Percentiles rank a stretch among this genome's conserved stretches.
Conservation (phyloP, 2,329 filamentous ascomycete genomes). For the Arthrobotrys musiformis region DNA sequence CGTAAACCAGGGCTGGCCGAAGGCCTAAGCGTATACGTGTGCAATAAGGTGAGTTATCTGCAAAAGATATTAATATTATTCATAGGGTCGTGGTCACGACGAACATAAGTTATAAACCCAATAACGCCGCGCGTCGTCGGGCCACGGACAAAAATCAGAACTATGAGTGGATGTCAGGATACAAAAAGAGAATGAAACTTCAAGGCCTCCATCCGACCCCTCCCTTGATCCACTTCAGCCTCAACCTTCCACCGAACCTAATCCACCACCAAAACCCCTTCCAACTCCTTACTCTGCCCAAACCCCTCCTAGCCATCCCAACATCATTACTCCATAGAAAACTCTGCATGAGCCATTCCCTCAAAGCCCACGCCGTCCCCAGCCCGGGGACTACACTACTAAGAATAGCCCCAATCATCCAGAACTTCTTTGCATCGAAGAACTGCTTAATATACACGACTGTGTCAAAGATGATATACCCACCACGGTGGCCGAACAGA, state of each 20-base stretch:
- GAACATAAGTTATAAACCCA: no score
- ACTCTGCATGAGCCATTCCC: constrained; percentile 57
- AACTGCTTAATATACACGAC: constrained; percentile 59
- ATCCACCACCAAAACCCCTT: constrained; percentile 54
- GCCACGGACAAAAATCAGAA: not conserved
- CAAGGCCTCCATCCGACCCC: constrained; percentile 41
- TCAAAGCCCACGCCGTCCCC: constrained; percentile 27
- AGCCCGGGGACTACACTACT: constrained; percentile 47
- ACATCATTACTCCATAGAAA: constrained; percentile 55
- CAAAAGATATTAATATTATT: no score
- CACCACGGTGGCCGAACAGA: constrained; percentile 62
- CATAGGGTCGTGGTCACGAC: no score
- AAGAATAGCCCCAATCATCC: constrained; percentile 56
- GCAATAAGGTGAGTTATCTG: no score
- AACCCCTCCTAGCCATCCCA: constrained; percentile 41
- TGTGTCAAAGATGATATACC: constrained; percentile 62
- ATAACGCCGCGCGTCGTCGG: not conserved
- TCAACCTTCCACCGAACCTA: constrained; percentile 34
- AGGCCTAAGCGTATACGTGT: no score
- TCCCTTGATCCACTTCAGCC: constrained; percentile 38
- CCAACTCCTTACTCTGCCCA: constrained; percentile 52
- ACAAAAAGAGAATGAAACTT: not conserved
- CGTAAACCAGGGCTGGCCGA: no score
- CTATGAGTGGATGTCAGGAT: not conserved
- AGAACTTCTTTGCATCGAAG: constrained; percentile 57